Conservation (phyloP, 345 rosid species). For the Ailanthus altissimus region DNA sequence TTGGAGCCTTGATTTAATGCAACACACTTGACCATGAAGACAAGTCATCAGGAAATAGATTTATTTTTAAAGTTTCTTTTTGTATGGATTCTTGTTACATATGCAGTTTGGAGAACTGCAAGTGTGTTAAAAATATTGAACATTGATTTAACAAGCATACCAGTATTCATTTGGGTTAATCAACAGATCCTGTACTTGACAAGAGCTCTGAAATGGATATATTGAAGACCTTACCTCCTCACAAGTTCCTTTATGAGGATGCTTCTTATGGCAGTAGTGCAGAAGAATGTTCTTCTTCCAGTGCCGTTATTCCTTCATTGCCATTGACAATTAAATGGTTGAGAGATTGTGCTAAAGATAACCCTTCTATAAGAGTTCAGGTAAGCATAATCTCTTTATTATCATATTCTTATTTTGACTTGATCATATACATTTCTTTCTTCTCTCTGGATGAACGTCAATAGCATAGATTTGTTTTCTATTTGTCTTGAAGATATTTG, state of each 20-base stretch:
- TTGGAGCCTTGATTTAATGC: neutral
- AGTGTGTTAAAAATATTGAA: neutral
- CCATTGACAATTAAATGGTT: conserved; percentile 60
- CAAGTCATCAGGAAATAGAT: neutral
- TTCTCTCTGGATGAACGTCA: neutral
- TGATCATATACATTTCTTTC: no score
- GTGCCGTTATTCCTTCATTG: conserved; percentile 49
- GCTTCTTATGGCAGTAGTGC: conserved; percentile 43
- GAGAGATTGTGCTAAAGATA: conserved; percentile 53
- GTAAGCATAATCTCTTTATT: conserved; percentile 21
- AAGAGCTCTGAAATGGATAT: conserved; percentile 35
- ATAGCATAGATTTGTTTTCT: neutral
- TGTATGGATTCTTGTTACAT: neutral
- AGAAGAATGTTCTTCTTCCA: conserved; percentile 42
- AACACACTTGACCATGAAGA: neutral
- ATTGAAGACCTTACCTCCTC: conserved; percentile 45
- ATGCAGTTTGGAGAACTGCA: neutral
- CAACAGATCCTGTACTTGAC: conserved; percentile 46
- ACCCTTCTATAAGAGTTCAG: conserved; percentile 51
- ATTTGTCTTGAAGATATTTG: neutral
- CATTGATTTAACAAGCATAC: neutral
- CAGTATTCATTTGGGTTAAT: conserved; percentile 12
- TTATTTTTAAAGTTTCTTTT: conserved; percentile 7
- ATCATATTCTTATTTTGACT: neutral
- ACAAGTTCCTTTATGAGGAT: conserved; percentile 56